Evolutionary conservation across 495 filamentous ascomycete genomes (phyloP).

Genomic region (Neurospora hispaniola): DNA sequence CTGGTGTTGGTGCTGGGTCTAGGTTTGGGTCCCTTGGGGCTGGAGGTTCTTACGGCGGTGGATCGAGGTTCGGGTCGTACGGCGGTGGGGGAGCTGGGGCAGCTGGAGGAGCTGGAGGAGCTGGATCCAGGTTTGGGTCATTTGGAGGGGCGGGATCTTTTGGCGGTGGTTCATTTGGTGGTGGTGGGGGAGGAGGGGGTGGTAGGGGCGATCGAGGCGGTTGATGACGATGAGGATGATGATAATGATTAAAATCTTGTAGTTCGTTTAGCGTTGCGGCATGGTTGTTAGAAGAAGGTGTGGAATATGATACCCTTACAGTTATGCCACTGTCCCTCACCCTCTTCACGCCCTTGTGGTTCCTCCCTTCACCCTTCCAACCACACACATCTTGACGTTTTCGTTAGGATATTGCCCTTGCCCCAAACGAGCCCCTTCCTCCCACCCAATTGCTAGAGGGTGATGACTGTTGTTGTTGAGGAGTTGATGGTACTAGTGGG

Average conservation of each 20-base stretch:
- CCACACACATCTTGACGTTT: background rate
- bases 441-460: too few relatives aligned
- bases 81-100: background rate
- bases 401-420: too few relatives aligned
- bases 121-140: background rate
- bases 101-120: background rate
- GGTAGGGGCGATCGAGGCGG: slow-evolving; percentile 9
- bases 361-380: background rate
- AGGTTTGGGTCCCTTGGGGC: background rate
- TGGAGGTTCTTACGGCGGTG: background rate
- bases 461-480: too few relatives aligned
- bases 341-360: background rate
- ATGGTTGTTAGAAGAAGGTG: background rate
- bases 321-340: background rate
- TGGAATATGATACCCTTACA: background rate
- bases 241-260: slow-evolving; percentile 11
- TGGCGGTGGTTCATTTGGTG: background rate
- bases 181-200: background rate
- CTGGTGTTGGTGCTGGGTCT: background rate
- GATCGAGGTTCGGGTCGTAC: background rate
- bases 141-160: background rate
- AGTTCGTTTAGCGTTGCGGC: background rate
- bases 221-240: too few relatives aligned
- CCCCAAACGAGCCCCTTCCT: too few relatives aligned
- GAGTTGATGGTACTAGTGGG: background rate